phyloP scores from a whole-genome alignment of 805 yeast genomes.

The Metschnikowia reukaufii region DNA sequence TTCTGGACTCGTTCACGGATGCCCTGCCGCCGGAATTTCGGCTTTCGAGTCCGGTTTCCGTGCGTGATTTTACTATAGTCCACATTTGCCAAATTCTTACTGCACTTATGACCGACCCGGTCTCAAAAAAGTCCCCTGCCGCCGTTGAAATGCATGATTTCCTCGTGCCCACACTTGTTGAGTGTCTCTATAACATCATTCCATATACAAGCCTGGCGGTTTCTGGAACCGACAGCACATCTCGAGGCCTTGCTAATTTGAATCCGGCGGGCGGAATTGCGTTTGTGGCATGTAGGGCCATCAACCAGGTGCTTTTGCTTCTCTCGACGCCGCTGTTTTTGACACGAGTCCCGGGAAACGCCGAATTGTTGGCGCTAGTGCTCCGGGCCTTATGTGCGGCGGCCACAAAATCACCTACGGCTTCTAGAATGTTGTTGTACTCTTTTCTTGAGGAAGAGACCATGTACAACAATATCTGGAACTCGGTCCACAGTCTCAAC shows the following conservation, averaged over 20 bases:
- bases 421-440: conserved; percentile 55
- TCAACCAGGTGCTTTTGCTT: conserved; percentile 45
- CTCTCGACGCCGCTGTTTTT: conserved; percentile 39
- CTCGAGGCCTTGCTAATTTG: conserved; percentile 28
- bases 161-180: conserved; percentile 49
- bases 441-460: conserved; percentile 45
- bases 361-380: conserved; percentile 60
- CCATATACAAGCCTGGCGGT: conserved; percentile 28
- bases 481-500: conserved; percentile 30
- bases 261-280: conserved; percentile 47
- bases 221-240: conserved; percentile 20
- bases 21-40: conserved; percentile 55
- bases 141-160: conserved; percentile 31
- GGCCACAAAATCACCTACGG: conserved; percentile 48
- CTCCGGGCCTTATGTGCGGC: conserved; percentile 56
- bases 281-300: conserved; percentile 47
- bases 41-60: conserved; percentile 47
- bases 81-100: conserved; percentile 42
- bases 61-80: conserved; percentile 61
- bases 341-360: conserved; percentile 41
- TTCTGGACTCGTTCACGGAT: conserved; percentile 45
- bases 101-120: conserved; percentile 26
- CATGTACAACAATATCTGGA: conserved; percentile 36
- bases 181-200: conserved; percentile 61
- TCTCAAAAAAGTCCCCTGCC: conserved; percentile 12